Evolutionary conservation across 768 basidiomycete genomes (phyloP), one percentile per base, ranked within the genome.

Genomic region (Pholiota microspora): DNA sequence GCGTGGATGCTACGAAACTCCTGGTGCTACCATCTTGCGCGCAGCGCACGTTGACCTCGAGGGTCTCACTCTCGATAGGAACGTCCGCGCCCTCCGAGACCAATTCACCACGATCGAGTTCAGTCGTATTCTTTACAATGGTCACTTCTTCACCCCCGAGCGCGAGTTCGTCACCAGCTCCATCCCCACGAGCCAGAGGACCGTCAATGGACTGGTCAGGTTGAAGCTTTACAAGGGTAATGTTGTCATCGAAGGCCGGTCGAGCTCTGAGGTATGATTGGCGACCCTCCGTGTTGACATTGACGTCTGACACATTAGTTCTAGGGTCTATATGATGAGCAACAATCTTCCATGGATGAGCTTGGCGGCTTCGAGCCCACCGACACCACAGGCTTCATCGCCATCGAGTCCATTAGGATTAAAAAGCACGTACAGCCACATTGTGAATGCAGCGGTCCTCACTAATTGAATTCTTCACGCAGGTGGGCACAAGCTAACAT

Each of bases 61-160:
- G 72, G 97, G 97, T 40, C 83, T 99, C 51, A 97, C 94, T n/a
- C 83, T 98, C 55, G 97, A 99, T 76, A 83, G 96, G 64, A 97
- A 96, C 71, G 94, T 99, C 59, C 89, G 97, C 53, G 88, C 92
- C 18, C 77, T 98, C 53, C 82, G 97, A 29, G 97, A 99, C 71
- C 89, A 93, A 68, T 99, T 98, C 74, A 79, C 97, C 63, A 98
- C 97, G 21, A 78, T 92, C 64, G 88, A 89, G 69, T 79, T 98
- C 52, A 86, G 91, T 70, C 79, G 87, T 62, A 95, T 99, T 66
- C 77, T 99, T 45, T 98, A 99, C 80, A 98, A 98, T 67, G 97
- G 96, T 32, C 94, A 96, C 76, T 98, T 94, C 85, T 99, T 98
- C 82, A 96, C 94, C n/a, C 95, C 97, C 44, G 97, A 98, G 74